Evolutionary conservation across 75 land plant genomes (phyloP), one percentile per base, ranked within the genome.

Genomic region (Cupressus sempervirens): DNA sequence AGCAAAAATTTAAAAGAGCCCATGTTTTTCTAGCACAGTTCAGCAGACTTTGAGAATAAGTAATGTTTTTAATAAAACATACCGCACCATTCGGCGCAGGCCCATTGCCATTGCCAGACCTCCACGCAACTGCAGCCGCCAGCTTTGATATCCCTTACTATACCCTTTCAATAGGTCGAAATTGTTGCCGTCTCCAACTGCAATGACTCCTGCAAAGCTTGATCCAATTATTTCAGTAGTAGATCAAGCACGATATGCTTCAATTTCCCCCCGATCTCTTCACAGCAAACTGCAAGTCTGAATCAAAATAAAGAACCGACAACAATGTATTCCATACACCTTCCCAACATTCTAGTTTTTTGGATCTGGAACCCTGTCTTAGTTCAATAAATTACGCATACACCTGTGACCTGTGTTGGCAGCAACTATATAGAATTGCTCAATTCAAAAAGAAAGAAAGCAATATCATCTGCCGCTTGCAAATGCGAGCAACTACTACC

Each of bases 111-210:
- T 82, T 58, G 34, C 89, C 43, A 70, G 80, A 86, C 82, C 92
- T 86, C 91, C 92, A 91, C 23, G 88, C 84, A 3, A 93, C 75
- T 84, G 90, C 67, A 0, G 92, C 85, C 84, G 92, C 94, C 92
- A 93, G 84, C 82, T 89, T 87, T 88, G 76, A 62, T 43, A 26
- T 43, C 80, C 43, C n/a, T 77, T 77, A 20, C 43, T 77, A 77
- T 43, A 77, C 48, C 11, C 30, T 77, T 77, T 32, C 12, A 70
- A 70, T 9, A 70, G 15, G 30, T 12, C 14, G 14, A 70, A 32
- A 70, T 30, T 70, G 14, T 70, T 29, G 26, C 6, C 3, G 74
- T 32, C 74, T 70, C 11, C 32, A 30, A 30, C 34, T 70, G 35
- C 35, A 70, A 70, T 70, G 32, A 10, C 12, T 70, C 74, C 74